phyloP scores from a whole-genome alignment of 257 asterid genomes.

The Linderniella brevidens region DNA sequence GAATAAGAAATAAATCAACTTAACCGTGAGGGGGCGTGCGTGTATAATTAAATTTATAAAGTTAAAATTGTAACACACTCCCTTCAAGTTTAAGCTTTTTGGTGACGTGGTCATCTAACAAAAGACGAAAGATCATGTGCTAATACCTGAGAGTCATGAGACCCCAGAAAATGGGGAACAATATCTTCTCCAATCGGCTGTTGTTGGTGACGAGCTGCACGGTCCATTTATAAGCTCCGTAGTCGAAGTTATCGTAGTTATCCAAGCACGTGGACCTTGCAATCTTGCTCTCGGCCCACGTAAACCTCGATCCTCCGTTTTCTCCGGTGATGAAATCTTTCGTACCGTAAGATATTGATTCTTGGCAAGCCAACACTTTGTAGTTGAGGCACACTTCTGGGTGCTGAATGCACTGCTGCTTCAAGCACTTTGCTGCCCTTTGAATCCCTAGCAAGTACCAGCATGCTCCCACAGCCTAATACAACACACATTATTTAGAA shows the following conservation, averaged over 20 bases:
- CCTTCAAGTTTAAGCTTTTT: too few relatives aligned
- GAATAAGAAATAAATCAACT: too few relatives aligned
- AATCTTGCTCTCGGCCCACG: conserved; percentile 45
- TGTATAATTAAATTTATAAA: too few relatives aligned
- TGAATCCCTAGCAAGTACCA: conserved; percentile 74
- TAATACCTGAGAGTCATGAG: conserved; percentile 86
- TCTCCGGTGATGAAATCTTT: conserved; percentile 25
- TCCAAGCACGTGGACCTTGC: conserved; percentile 48
- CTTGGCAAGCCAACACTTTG: conserved; percentile 34
- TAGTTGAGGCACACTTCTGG: conserved; percentile 18
- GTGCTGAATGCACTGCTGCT: conserved; percentile 19
- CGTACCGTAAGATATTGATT: conserved; percentile 41
- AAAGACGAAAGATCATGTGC: too few relatives aligned
- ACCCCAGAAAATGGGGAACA: conserved; percentile 95
- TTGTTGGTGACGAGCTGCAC: conserved; percentile 70
- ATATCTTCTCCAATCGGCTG: conserved; percentile 71
- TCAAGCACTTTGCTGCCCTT: conserved; percentile 53
- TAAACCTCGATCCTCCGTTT: conserved; percentile 12
- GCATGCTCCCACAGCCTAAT: conserved; percentile 69
- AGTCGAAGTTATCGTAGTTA: conserved; percentile 38
- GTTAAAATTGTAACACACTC: too few relatives aligned
- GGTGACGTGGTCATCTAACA: too few relatives aligned
- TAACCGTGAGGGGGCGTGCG: too few relatives aligned
- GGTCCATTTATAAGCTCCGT: conserved; percentile 92
- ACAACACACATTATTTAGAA: neutral